Evolutionary conservation across 306 rosid genomes (phyloP), one percentile per base, ranked within the genome.

Genomic region (Prinsepia uniflora): DNA sequence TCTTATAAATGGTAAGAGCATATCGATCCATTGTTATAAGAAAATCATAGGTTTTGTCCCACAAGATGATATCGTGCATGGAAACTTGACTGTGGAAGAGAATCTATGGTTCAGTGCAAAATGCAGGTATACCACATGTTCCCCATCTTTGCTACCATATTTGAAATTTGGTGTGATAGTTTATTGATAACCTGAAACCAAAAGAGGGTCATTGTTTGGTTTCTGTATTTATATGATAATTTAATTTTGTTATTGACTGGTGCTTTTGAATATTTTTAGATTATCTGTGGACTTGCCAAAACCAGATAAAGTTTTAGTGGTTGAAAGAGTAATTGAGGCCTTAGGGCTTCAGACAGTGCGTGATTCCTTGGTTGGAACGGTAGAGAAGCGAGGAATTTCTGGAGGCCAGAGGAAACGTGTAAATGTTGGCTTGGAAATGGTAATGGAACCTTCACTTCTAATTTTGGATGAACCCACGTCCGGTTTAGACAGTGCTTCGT

Each of bases 321-420:
- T 91, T 72, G 99, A 94, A 81, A 86, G 99, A 82, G 92, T 86
- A 71, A 94, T 91, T 0, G 96, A 91, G 62, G 85, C 82, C 78
- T 79, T 94, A 87, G 99, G 99, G 82, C 99, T 94, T 81, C 96
- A 90, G 70, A 74, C 90, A 30, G 92, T 94, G 77, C 73, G 99
- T 66, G 84, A 82, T 83, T 87, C 91, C 14, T 80, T 91, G 73
- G 97, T 94, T 63, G 99, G 99, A 66, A 94, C 97, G 0, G 96
- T 94, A 22, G 97, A 94, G 79, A 94, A 87, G 82, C 82, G 99
- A 76, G 99, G 99, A 74, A 78, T 94, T 63, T 94, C 99, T 47
- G 99, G 99, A 68, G 97, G 97, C 67, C 97, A 94, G 82, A 86
- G 99, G 79, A 94, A 94, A 79, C 89, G 97, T 30, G 99, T 91